phyloP scores from a whole-genome alignment of 441 rosid genomes.

The Pelargonium fulgidum region DNA sequence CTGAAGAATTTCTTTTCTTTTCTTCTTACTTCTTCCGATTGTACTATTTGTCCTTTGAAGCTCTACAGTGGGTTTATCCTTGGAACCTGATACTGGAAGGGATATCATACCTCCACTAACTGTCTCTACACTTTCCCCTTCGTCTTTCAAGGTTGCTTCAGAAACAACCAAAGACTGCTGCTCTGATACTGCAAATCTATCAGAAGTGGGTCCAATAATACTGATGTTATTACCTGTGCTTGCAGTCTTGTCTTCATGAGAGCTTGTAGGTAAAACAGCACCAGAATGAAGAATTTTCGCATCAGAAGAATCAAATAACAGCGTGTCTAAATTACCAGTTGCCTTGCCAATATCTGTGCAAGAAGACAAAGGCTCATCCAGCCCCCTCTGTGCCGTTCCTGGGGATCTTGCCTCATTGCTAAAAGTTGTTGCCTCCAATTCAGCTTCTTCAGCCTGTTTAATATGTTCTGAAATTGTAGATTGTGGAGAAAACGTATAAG shows the following conservation, averaged over 20 bases:
- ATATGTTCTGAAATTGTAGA: slow-evolving; percentile 2
- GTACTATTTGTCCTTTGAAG: slow-evolving; percentile 40
- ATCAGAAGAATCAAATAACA: slow-evolving; percentile 23
- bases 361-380: slow-evolving; percentile 27
- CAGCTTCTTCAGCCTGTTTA: slow-evolving; percentile 25
- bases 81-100: slow-evolving; percentile 31
- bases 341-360: slow-evolving; percentile 21
- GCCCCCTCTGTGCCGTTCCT: slow-evolving; percentile 26
- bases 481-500: slow-evolving; percentile 27
- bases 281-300: neutral
- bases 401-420: slow-evolving; percentile 26
- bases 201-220: slow-evolving; percentile 18
- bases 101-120: slow-evolving; percentile 21
- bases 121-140: slow-evolving; percentile 30
- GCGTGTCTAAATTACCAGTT: slow-evolving; percentile 18
- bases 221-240: slow-evolving; percentile 14
- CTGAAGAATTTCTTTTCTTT: slow-evolving; percentile 58
- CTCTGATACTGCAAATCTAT: slow-evolving; percentile 23
- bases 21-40: slow-evolving; percentile 44
- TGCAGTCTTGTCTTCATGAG: slow-evolving; percentile 11
- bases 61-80: slow-evolving; percentile 48
- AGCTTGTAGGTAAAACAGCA: slow-evolving; percentile 15
- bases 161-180: slow-evolving; percentile 30
- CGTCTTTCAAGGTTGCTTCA: slow-evolving; percentile 25
- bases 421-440: slow-evolving; percentile 13